phyloP scores from a whole-genome alignment of 345 rosid species.

The Citrus australasica region DNA sequence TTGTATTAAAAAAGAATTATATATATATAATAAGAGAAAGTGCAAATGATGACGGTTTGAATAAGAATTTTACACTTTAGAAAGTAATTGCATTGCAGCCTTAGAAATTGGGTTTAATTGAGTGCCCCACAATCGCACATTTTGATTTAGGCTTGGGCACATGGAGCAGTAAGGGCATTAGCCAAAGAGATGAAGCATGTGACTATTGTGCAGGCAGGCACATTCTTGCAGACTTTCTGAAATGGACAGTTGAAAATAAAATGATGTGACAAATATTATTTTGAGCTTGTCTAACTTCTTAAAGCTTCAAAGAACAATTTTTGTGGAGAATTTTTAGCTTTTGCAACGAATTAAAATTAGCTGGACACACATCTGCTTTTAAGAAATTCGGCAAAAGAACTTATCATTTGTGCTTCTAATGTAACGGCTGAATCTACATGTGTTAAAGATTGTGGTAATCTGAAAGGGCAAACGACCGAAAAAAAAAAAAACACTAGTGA shows the following conservation, averaged over 20 bases:
- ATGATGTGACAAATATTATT: neutral
- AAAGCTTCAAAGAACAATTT: neutral
- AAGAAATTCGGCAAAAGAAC: neutral
- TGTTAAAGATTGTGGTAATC: no score
- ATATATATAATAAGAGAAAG: no score
- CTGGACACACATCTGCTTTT: neutral
- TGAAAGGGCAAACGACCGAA: no score
- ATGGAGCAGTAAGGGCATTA: neutral
- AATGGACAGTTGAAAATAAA: neutral
- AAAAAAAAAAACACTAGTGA: neutral
- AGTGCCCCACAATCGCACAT: neutral
- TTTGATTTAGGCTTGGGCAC: neutral
- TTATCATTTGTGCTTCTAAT: neutral
- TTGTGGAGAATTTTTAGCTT: neutral
- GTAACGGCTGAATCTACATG: neutral
- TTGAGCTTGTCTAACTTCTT: neutral
- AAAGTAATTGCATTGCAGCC: neutral
- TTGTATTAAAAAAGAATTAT: accelerated
- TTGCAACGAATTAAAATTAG: neutral
- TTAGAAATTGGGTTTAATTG: neutral
- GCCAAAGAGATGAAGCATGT: neutral
- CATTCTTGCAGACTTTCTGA: neutral
- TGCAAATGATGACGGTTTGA: neutral
- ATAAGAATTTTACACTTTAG: neutral
- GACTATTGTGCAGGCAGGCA: neutral